These are phyloP conservation scores for Sporothrix protearum DNA, from an alignment of 2,329 filamentous ascomycete species.

Conservation along the genomic window DNA sequence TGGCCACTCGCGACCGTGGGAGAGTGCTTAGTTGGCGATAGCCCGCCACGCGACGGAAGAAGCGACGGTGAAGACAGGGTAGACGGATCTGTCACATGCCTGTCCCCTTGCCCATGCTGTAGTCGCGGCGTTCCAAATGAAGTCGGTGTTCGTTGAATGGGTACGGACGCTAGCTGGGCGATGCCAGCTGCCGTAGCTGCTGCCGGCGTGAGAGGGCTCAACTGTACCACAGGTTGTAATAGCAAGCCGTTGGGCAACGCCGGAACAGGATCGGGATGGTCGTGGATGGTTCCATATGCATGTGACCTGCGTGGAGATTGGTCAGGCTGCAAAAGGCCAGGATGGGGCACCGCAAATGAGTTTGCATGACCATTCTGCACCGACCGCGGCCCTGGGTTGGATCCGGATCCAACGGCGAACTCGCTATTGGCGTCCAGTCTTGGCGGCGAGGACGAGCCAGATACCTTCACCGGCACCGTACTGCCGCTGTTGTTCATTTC, in stretches of 20 bases:
- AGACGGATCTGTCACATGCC: constrained; percentile 32
- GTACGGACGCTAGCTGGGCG: constrained; percentile 18
- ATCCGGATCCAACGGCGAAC: neutral
- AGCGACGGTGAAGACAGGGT: constrained; percentile 39
- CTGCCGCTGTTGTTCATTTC: neutral
- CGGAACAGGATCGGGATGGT: constrained; percentile 34
- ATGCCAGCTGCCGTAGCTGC: constrained; percentile 22
- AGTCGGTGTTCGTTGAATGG: constrained; percentile 30
- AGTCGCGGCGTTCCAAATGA: constrained; percentile 35
- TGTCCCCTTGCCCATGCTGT: constrained; percentile 21
- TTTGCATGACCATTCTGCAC: constrained; percentile 37
- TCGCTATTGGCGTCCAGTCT: neutral
- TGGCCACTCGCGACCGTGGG: constrained; percentile 40
- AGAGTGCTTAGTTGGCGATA: constrained; percentile 53
- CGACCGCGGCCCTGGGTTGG: constrained; percentile 16
- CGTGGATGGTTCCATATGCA: constrained; percentile 40
- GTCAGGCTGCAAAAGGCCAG: constrained; percentile 41
- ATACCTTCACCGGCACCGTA: constrained; percentile 20
- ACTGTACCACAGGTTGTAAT: neutral
- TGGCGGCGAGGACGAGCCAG: constrained; percentile 1
- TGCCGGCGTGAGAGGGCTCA: neutral
- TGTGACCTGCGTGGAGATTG: constrained; percentile 42
- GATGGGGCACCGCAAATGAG: constrained; percentile 44
- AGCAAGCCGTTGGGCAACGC: neutral
- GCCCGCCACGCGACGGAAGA: constrained; percentile 44